Conservation (phyloP, 2,329 filamentous ascomycete species). For the Lomentospora prolificans region DNA sequence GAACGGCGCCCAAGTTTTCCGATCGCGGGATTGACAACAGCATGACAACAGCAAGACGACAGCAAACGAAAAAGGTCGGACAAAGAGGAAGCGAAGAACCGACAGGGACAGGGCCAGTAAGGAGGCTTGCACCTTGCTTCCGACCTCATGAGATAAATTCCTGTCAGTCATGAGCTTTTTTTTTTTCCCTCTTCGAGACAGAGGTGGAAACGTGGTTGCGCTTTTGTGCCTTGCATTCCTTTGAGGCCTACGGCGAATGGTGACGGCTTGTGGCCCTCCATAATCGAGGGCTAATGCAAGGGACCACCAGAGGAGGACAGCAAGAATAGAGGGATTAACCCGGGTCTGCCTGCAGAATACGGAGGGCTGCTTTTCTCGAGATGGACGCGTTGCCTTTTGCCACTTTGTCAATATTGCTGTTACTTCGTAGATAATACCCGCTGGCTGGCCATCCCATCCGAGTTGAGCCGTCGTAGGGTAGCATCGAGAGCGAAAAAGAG, state of each 20-base stretch:
- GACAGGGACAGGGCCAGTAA: background rate
- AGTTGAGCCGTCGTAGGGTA: background rate
- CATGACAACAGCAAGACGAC: no score
- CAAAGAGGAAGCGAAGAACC: background rate
- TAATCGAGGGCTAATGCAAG: slow-evolving; percentile 5
- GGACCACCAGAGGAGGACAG: background rate
- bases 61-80: background rate
- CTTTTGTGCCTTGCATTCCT: slow-evolving; percentile 5
- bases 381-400: no score
- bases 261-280: background rate
- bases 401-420: no score
- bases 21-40: no score
- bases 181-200: background rate
- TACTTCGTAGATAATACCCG: no score
- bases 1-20: background rate
- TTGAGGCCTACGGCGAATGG: background rate
- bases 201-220: background rate
- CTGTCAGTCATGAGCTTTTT: background rate
- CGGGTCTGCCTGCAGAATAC: no score
- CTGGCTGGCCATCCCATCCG: background rate
- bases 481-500: background rate
- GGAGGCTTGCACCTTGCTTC: background rate
- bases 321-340: background rate
- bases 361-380: no score
- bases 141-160: background rate